Evolutionary conservation across 129 eudicot genomes (phyloP).

Genomic region (Flaveria brownii): DNA sequence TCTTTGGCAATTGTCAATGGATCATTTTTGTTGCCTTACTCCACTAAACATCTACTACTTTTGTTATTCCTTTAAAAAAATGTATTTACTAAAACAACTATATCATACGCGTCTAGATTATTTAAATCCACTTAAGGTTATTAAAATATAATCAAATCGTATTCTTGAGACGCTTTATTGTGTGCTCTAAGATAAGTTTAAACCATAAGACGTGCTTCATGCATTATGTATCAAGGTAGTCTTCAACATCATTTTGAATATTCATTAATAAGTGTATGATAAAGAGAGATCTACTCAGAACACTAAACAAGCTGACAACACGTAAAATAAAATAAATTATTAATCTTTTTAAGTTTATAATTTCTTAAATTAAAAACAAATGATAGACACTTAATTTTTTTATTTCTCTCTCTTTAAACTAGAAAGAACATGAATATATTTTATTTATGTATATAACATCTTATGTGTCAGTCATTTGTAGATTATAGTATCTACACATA

Average conservation of each 20-base stretch:
- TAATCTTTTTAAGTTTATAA: too few relatives aligned
- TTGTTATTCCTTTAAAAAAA: background rate
- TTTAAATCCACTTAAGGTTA: background rate
- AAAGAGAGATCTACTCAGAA: too few relatives aligned
- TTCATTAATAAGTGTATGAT: too few relatives aligned
- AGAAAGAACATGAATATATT: too few relatives aligned
- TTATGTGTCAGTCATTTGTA: too few relatives aligned
- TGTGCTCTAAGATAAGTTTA: background rate
- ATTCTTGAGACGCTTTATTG: background rate
- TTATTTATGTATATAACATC: too few relatives aligned
- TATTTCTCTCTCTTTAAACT: too few relatives aligned
- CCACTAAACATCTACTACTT: background rate
- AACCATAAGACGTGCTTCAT: background rate
- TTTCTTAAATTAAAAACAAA: too few relatives aligned
- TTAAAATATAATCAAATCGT: background rate
- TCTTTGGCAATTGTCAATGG: background rate
- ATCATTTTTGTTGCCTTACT: constrained; percentile 5
- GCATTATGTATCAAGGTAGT: background rate
- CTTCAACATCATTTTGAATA: background rate
- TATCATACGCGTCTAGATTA: background rate
- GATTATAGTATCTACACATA: too few relatives aligned
- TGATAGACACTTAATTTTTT: too few relatives aligned
- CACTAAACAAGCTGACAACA: too few relatives aligned
- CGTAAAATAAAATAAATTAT: too few relatives aligned
- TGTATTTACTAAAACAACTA: background rate